Evolutionary conservation across 1,284 basidiomycete species (phyloP), one percentile per base, ranked within the genome.

Genomic region (Phellopilus nigrolimitatus): DNA sequence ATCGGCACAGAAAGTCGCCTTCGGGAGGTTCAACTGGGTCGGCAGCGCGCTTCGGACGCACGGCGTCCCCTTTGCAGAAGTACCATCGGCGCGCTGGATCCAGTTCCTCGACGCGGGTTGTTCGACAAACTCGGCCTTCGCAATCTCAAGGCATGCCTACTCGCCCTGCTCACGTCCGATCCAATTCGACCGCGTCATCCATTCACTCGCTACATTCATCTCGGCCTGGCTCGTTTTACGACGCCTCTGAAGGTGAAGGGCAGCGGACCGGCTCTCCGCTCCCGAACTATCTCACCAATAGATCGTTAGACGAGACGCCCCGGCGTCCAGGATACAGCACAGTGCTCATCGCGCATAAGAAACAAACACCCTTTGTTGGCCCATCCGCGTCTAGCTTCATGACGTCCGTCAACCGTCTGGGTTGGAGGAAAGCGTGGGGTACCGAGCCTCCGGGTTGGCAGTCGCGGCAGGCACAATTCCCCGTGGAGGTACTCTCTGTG

Each of bases 341-440:
- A 13, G 80, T 80, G 1, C 87, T 89, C 59, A 70, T 89, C 31
- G 88, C 88, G 12, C 84, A 88, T 63, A 89, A 88, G 64, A 76
- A 84, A 34, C 71, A 76, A 52, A 82, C 78, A 1, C 78, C 84
- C 1, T 88, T 88, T 61, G 68, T 70, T 58, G 82, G 77, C 56
- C 80, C 82, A 8, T 67, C 67, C n/a, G 64, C 69, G 34, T 57
- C 60, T 55, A 49, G 51, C 45, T 50, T 48, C 41, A 44, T 27
- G 34, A 41, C 49, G 6, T 74, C 76, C 3, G 60, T 81, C 31
- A 78, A 82, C 21, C 76, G 85, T n/a, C 81, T 83, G 15, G 86
- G 85, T 62, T 91, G 88, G 88, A 90, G 88, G 72, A 89, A 88
- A 65, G 80, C 83, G 6, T 91, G 88, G 88, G 88, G 88, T 0